Base-by-base conservation (phyloP, 495 filamentous ascomycete genomes). In the Neurospora sp. region DNA sequence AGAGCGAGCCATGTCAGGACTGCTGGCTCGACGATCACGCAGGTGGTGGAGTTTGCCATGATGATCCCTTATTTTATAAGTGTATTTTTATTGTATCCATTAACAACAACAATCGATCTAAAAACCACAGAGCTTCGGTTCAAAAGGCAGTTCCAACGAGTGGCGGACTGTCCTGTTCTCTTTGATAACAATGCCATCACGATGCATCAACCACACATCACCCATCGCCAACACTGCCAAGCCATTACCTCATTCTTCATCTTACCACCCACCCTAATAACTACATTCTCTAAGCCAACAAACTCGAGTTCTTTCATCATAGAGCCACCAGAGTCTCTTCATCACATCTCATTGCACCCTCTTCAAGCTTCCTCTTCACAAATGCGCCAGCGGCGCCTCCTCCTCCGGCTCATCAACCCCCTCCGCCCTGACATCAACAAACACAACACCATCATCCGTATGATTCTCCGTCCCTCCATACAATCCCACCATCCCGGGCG, bases 401-500 rank as follows among this genome's bases (percentile, higher is more conserved):
- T 18, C 27, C 2, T 35, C 48, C 20, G 40, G 12, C 14, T 12
- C 23, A 6, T 27, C 23, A 62, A 5, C 54, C 2, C 39, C 62
- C 46, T 69, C 59, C 5, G 6, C 41, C 12, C 37, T 62, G 6
- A 78, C 76, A 71, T 81, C 76, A 35, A 81, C 74, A 71, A 82
- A 81, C 70, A 84, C 74, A 16, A 77, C 74, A n/a, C 73, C 73
- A 39, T 84, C 84, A 46, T 85, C 85, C 5, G 75, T 76, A 75
- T 66, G 54, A 66, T 86, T 87, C 75, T 87, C 86, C 38, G 76
- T 76, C 6, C 84, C 85, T 16, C 82, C 84, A 70, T 86, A 85
- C 39, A 86, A 77, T 11, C 83, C 84, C 71, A 69, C 74, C 69
- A 85, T 83, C 5, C 83, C 84, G 14, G 81, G 77, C 18, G 78